Evolutionary conservation across 345 rosid genomes (phyloP).

Genomic region (Aquilaria malaccensis): DNA sequence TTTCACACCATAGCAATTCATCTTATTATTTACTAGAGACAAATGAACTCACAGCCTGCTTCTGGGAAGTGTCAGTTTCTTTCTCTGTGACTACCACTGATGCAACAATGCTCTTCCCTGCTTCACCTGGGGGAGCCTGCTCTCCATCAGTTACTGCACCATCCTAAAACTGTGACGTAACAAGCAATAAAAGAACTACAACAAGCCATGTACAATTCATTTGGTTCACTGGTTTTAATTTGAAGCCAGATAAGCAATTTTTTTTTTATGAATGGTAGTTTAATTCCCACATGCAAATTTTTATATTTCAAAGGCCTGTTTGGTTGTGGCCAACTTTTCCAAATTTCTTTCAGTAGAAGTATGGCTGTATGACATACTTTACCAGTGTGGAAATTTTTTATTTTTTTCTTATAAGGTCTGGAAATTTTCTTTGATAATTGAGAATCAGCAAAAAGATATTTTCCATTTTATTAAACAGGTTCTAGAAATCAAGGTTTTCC

Average conservation of each 20-base stretch:
- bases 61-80: slow-evolving; percentile 1
- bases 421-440: no score
- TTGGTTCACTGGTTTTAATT: neutral
- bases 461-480: no score
- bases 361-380: no score
- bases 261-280: neutral
- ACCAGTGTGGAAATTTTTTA: neutral
- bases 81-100: slow-evolving; percentile 1
- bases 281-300: neutral
- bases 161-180: slow-evolving; percentile 6
- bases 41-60: slow-evolving; percentile 2
- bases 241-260: neutral
- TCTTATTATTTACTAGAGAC: neutral
- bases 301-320: no score
- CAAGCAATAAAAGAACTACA: neutral
- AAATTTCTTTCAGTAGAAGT: no score
- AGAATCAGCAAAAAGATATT: no score
- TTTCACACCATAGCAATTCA: neutral
- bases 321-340: no score
- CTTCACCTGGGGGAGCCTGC: neutral
- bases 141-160: slow-evolving; percentile 1
- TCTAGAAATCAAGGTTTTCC: neutral
- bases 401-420: neutral
- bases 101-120: slow-evolving; percentile 2
- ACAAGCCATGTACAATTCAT: neutral